A percentile compares a stretch with the other conserved stretches of the same genome.
Evolutionary conservation across 257 asterid genomes (phyloP).

Genomic region (Nicotiana noctiflora): DNA sequence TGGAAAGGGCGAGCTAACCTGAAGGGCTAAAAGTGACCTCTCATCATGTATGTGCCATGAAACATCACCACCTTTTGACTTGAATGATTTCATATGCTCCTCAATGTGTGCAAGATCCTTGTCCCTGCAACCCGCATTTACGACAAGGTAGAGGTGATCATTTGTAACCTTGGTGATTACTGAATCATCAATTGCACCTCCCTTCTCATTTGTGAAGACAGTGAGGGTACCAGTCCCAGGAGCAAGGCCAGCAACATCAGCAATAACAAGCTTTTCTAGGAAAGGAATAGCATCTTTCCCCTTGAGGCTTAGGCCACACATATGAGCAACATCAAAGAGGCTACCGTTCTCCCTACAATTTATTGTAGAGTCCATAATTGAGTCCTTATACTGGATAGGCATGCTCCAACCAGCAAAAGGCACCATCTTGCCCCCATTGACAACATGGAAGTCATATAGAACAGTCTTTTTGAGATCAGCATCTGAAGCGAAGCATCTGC

Average conservation of each 20-base stretch:
- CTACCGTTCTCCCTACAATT: slow-evolving; percentile 95
- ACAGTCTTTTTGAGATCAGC: slow-evolving; percentile 95
- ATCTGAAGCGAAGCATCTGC: slow-evolving; percentile 84
- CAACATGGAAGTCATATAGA: slow-evolving; percentile 84
- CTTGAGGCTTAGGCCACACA: slow-evolving; percentile 97
- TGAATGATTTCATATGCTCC: slow-evolving; percentile 89
- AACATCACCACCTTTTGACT: slow-evolving; percentile 86
- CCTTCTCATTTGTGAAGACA: slow-evolving; percentile 93
- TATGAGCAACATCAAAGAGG: slow-evolving; percentile 91
- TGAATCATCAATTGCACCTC: slow-evolving; percentile 96
- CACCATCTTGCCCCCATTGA: slow-evolving; percentile 96
- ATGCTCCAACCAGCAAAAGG: slow-evolving; percentile 99
- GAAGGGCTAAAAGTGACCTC: slow-evolving; percentile 90
- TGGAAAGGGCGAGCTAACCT: slow-evolving; percentile 35
- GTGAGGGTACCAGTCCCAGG: slow-evolving; percentile 87
- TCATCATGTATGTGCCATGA: slow-evolving; percentile 99
- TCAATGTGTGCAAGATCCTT: slow-evolving; percentile 98
- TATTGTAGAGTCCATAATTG: slow-evolving; percentile 91
- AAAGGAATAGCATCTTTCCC: slow-evolving; percentile 86
- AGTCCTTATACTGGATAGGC: slow-evolving; percentile 99
- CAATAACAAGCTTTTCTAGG: slow-evolving; percentile 90
- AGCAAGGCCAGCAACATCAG: slow-evolving; percentile 91
- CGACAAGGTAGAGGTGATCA: slow-evolving; percentile 84
- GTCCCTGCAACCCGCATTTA: slow-evolving; percentile 97
- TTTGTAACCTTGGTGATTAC: slow-evolving; percentile 81